A percentile compares a stretch with the other conserved stretches of the same genome.
These are phyloP conservation scores for Microsporum canis DNA, from an alignment of 2,329 filamentous ascomycete species.

Conservation along the genomic window DNA sequence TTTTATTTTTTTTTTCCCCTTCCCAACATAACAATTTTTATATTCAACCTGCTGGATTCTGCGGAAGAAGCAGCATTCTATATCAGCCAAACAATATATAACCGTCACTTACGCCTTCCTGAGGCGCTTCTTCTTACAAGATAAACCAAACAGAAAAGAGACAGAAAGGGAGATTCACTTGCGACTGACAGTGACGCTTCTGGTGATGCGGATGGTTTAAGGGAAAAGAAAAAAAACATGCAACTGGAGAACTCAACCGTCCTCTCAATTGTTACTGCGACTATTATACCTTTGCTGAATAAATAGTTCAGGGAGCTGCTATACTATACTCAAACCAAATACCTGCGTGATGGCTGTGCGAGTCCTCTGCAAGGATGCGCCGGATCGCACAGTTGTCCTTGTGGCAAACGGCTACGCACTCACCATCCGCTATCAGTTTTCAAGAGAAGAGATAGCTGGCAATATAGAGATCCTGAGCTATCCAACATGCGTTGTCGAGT, in stretches of 20 bases:
- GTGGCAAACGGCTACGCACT: constrained; percentile 68
- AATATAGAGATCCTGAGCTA: constrained; percentile 26
- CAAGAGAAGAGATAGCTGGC: constrained; percentile 31
- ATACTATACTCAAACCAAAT: not conserved
- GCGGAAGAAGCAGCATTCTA: not conserved
- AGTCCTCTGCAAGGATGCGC: constrained; percentile 75
- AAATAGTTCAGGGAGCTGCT: not conserved
- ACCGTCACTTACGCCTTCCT: not conserved
- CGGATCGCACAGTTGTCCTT: constrained; percentile 77
- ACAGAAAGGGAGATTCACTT: not conserved
- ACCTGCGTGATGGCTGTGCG: constrained; percentile 49
- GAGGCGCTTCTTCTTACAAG: not conserved
- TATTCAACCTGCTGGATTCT: not conserved
- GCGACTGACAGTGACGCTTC: not conserved
- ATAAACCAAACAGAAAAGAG: not conserved
- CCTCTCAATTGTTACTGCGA: not conserved
- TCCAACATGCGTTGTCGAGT: constrained; percentile 77
- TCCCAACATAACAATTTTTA: not conserved
- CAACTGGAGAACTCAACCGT: not conserved
- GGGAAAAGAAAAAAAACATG: not conserved
- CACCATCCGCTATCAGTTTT: constrained; percentile 65
- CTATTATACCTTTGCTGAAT: not conserved
- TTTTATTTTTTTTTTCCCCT: not conserved
- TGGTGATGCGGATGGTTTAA: not conserved
- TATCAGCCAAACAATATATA: not conserved